Percentiles rank a stretch among this genome's conserved stretches.
Conservation (phyloP, 345 rosid genomes). For the Clausena lansium region DNA sequence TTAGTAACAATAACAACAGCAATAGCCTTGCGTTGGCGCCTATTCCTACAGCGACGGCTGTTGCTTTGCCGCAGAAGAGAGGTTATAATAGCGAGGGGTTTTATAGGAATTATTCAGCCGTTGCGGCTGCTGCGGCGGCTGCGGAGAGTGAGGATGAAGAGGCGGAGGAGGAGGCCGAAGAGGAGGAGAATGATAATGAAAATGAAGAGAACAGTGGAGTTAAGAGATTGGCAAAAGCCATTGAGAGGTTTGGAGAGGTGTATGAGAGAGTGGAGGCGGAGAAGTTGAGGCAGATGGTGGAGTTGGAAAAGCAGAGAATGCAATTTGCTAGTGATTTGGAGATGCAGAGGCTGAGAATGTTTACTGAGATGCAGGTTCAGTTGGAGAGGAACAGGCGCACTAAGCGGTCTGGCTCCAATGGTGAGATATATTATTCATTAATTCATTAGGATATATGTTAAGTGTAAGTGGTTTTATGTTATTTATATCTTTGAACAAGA, state of each 20-base stretch:
- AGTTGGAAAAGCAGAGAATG: conserved; percentile 98
- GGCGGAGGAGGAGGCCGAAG: conserved; percentile 29
- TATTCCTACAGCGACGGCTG: conserved; percentile 39
- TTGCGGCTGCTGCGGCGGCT: conserved; percentile 85
- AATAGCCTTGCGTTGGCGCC: conserved; percentile 21
- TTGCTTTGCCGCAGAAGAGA: conserved; percentile 72
- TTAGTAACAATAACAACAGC: neutral
- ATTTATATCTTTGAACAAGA: neutral
- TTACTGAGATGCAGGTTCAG: conserved; percentile 94
- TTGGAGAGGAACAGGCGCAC: conserved; percentile 73
- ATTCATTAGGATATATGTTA: neutral
- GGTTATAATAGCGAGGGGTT: conserved; percentile 21
- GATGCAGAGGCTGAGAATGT: conserved; percentile 90
- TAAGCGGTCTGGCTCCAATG: conserved; percentile 54
- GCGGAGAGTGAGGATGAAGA: conserved; percentile 52
- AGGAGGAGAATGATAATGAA: conserved; percentile 32
- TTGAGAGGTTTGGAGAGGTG: conserved; percentile 85
- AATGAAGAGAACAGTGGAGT: conserved; percentile 39
- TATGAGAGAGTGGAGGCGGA: conserved; percentile 84
- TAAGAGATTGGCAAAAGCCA: conserved; percentile 60
- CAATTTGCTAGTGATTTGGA: conserved; percentile 90
- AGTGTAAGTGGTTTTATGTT: neutral
- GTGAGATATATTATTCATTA: conserved; percentile 29
- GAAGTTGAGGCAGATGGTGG: conserved; percentile 91
- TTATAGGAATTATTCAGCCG: conserved; percentile 57